Percentiles rank a stretch among this genome's conserved stretches.
Conservation (phyloP, 2,329 filamentous ascomycete genomes). For the Epichloe gansuensis region DNA sequence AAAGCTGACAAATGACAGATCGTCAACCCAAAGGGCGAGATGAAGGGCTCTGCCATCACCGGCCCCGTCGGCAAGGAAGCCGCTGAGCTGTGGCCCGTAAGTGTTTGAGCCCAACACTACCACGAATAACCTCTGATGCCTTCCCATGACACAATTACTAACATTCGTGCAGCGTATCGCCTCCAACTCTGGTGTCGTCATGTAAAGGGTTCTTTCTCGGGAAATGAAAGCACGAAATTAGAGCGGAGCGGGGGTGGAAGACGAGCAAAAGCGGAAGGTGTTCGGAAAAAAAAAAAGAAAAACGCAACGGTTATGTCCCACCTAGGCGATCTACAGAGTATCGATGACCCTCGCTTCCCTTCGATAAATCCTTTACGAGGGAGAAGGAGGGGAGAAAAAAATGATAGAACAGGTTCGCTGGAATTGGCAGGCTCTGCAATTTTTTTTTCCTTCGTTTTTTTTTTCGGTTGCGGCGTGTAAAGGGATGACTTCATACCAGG, state of each 20-base stretch:
- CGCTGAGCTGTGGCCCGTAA: slow-evolving; percentile 96
- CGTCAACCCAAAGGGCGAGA: slow-evolving; percentile 99
- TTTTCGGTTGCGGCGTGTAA: slow-evolving; percentile 41
- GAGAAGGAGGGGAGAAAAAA: neutral
- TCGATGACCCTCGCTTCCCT: slow-evolving; percentile 4
- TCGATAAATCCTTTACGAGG: neutral
- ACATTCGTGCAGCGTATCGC: slow-evolving; percentile 67
- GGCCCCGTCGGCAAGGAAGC: slow-evolving; percentile 99
- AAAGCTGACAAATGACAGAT: slow-evolving; percentile 44
- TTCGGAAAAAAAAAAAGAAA: slow-evolving; percentile 13
- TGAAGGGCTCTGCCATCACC: slow-evolving; percentile 99
- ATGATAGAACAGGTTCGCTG: slow-evolving; percentile 1
- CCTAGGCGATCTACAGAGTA: slow-evolving; percentile 22
- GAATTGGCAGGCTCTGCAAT: slow-evolving; percentile 31
- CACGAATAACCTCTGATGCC: neutral
- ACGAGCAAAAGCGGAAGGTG: slow-evolving; percentile 10
- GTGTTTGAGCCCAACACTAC: slow-evolving; percentile 27
- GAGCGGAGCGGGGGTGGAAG: slow-evolving; percentile 5
- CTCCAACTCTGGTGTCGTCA: slow-evolving; percentile 99
- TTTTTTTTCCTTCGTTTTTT: neutral
- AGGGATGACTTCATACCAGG: slow-evolving; percentile 37
- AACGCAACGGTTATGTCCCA: slow-evolving; percentile 15
- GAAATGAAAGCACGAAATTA: neutral
- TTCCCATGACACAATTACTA: neutral
- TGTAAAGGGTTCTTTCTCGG: slow-evolving; percentile 53